Base-by-base conservation (phyloP, 2,329 filamentous ascomycete species). In the Verticillium dahliae region DNA sequence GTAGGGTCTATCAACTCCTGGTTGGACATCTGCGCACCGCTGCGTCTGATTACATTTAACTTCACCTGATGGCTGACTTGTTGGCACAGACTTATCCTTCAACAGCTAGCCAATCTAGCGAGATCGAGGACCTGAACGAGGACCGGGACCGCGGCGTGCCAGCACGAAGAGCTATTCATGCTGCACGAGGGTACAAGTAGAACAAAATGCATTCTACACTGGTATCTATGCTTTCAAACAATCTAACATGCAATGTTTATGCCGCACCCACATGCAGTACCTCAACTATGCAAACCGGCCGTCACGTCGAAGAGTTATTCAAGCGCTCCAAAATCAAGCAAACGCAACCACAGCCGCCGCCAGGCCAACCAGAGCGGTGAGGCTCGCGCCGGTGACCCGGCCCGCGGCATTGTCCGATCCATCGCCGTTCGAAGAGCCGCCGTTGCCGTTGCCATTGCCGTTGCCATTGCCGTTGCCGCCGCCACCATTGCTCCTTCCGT, bases 351-450 rank as follows among this genome's bases (percentile, higher is more conserved):
- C 58, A 15, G 58, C 58, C 15, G n/a, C 45, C 31, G 34, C 31
- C 15, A 59, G 41, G 13, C 27, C 18, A 1, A 59, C 45, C 2
- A 59, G 41, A 7, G n/a, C 39, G 7, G 58, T 18, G 33, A 59
- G 5, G 33, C 41, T 37, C 6, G 22, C 58, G 27, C 58, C 15
- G 3, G 33, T 10, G n/a, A 59, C 9, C 33, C 27, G 38, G n/a
- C 54, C 55, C 5, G 59, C 62, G 7, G 64, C 64, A 38, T 55
- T 58, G 35, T 60, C 63, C 27, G 58, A 31, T 4, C 5, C 38
- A 4, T 63, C 60, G 2, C 54, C 39, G 9, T 57, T 33, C 1
- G 15, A 15, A 15, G 37, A 56, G 3, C 52, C 45, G n/a, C 33
- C 60, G 10, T n/a, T 45, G 11, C 52, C 50, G 11, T n/a, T 27